Base-by-base conservation (phyloP, 495 filamentous ascomycete species). In the Stereocaulon alpinum region DNA sequence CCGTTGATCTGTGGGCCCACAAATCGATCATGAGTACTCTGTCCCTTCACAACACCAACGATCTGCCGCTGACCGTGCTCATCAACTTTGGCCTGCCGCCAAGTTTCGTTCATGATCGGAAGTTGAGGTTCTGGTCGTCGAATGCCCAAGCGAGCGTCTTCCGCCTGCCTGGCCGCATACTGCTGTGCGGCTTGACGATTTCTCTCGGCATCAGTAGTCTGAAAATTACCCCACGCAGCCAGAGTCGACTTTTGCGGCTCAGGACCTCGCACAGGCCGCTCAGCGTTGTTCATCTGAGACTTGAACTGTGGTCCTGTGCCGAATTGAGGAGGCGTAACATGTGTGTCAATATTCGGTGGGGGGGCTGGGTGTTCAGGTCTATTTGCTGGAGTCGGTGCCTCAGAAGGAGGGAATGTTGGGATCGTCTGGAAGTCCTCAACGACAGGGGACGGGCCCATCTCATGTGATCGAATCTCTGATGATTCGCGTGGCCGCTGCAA, bases 91-190 rank as follows among this genome's bases (percentile, higher is more conserved):
- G 79, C 77, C 32, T 82, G 79, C 14, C 79, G 78, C 83, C 83
- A 88, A 4, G 79, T 83, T 54, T 89, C 86, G 54, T 77, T 79
- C 61, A 86, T 81, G 17, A 68, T 67, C 14, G 79, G 67, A 55
- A 76, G 73, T 17, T 70, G 69, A 37, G 59, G 74, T 69, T 9
- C 68, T 50, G 62, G 52, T 64, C 49, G 24, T 44, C 61, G 9
- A 53, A 61, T 15, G 47, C 66, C 57, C 17, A 59, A 49, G 58
- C 66, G 60, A 40, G 70, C 63, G 55, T 70, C 71, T 22, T 68
- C 72, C n/a, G 74, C 72, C 42, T 67, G 66, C 43, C 67, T 70
- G 12, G 72, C 63, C 52, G 63, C 70, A 59, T 72, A 67, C 48
- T 79, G 71, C 48, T 67, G 66, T 18, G 67, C 69, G 45, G 68